These are phyloP conservation scores for Cafeteria roenbergensis DNA, from an alignment of 108 stramenopile genomes.

Conservation along the genomic window DNA sequence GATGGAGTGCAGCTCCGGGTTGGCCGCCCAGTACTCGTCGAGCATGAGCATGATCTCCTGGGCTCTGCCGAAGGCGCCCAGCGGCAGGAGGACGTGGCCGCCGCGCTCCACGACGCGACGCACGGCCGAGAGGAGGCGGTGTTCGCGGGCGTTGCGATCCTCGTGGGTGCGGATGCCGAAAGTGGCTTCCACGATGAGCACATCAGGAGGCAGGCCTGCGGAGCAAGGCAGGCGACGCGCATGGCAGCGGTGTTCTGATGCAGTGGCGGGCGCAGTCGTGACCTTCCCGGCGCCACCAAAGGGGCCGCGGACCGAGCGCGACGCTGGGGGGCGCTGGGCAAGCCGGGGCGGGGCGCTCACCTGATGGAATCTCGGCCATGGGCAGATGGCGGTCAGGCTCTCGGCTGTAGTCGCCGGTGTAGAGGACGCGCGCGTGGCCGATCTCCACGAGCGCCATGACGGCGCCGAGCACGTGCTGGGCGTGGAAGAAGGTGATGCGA, in stretches of 20 bases:
- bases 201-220: slow-evolving; percentile 60
- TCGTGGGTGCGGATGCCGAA: slow-evolving; percentile 90
- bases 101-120: slow-evolving; percentile 69
- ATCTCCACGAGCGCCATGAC: slow-evolving; percentile 93
- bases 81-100: slow-evolving; percentile 85
- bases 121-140: slow-evolving; percentile 72
- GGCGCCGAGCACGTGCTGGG: slow-evolving; percentile 95
- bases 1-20: slow-evolving; percentile 76
- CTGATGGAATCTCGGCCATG: slow-evolving; percentile 77
- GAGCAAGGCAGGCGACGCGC: no score
- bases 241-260: no score
- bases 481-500: slow-evolving; percentile 83
- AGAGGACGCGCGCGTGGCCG: slow-evolving; percentile 74
- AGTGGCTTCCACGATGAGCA: slow-evolving; percentile 84
- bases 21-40: slow-evolving; percentile 91
- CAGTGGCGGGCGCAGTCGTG: no score
- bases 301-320: no score
- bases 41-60: slow-evolving; percentile 91
- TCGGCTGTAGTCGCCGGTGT: slow-evolving; percentile 95
- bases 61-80: slow-evolving; percentile 87
- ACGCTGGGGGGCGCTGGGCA: no score
- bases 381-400: slow-evolving; percentile 91
- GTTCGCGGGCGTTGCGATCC: slow-evolving; percentile 72
- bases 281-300: no score
- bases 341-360: no score